Percentiles rank a stretch among this genome's conserved stretches.
phyloP scores from a whole-genome alignment of 1,284 basidiomycete genomes.

The Heterobasidion irregulare region DNA sequence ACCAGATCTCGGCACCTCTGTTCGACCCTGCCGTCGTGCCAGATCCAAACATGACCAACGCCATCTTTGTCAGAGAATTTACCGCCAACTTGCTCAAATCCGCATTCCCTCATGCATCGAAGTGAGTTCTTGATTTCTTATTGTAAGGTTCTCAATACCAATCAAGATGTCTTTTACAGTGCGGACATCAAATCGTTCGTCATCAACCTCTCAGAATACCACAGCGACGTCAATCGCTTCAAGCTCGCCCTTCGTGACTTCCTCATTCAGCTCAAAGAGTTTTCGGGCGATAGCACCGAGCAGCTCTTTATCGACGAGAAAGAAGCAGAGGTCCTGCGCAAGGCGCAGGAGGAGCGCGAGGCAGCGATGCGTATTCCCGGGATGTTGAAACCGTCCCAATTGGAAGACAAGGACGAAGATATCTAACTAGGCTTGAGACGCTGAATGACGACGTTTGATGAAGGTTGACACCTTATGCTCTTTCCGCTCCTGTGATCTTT shows the following conservation, averaged over 20 bases:
- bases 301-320: conserved; percentile 90
- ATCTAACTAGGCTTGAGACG: conserved; percentile 34
- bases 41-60: conserved; percentile 76
- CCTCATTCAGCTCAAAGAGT: conserved; percentile 90
- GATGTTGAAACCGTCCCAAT: conserved; percentile 92
- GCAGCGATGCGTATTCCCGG: conserved; percentile 94
- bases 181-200: conserved; percentile 78
- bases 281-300: conserved; percentile 80
- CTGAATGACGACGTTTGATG: conserved; percentile 2
- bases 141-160: neutral
- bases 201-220: conserved; percentile 75
- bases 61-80: conserved; percentile 82
- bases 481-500: neutral
- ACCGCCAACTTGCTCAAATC: conserved; percentile 79
- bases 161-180: conserved; percentile 23
- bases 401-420: conserved; percentile 89
- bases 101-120: conserved; percentile 88
- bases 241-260: conserved; percentile 92
- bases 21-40: conserved; percentile 75
- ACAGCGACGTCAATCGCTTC: conserved; percentile 88
- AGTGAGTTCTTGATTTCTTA: conserved; percentile 36
- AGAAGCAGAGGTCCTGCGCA: conserved; percentile 71
- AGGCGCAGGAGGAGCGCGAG: conserved; percentile 76
- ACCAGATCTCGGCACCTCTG: conserved; percentile 77
- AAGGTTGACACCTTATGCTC: neutral